Evolutionary conservation across 805 yeast species (phyloP), one percentile per base, ranked within the genome.

Genomic region (Suhomyces vadensis): DNA sequence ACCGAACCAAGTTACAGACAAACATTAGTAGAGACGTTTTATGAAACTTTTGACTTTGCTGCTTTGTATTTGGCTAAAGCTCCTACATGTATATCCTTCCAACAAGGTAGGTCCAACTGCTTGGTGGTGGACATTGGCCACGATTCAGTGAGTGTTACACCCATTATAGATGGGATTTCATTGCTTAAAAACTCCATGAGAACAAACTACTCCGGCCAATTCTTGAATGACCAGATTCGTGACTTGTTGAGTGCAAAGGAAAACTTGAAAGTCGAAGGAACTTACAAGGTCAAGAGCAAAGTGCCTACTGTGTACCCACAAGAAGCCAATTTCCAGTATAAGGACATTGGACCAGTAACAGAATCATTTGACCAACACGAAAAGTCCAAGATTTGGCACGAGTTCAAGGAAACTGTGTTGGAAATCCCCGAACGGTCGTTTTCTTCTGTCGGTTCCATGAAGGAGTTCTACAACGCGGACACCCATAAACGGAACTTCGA

Each of bases 71-170:
- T 87, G 19, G 90, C 87, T 10, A 84, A 89, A 46, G 75, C 84
- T 6, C 92, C 97, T n/a, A 84, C 95, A 0, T 85, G 95, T 67
- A 82, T 86, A 1, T 82, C 96, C 1, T 91, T 91, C 65, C 90
- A 92, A 8, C 85, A 86, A 51, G 96, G 96, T 3, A 76, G 95
- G 60, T 90, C 95, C 36, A 85, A 84, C 48, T 89, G 95, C 60
- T 69, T 89, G 24, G 89, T 89, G 31, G 92, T 89, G 31, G 96
- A 89, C 61, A 66, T 87, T 31, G 96, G 96, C 5, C 94, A 87
- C 58, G 91, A 86, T 58, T 68, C 83, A 2, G 72, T 78, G 14
- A 81, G 88, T 48, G 91, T 83, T 1, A 84, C 94, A 4, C 96
- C 91, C 1, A 89, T 86, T 16, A 81, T 83, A 47, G 96, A 85